Percentiles rank a stretch among this genome's conserved stretches.
phyloP scores from a whole-genome alignment of 2,329 filamentous ascomycete species.

The Penicillium sclerotigenum region DNA sequence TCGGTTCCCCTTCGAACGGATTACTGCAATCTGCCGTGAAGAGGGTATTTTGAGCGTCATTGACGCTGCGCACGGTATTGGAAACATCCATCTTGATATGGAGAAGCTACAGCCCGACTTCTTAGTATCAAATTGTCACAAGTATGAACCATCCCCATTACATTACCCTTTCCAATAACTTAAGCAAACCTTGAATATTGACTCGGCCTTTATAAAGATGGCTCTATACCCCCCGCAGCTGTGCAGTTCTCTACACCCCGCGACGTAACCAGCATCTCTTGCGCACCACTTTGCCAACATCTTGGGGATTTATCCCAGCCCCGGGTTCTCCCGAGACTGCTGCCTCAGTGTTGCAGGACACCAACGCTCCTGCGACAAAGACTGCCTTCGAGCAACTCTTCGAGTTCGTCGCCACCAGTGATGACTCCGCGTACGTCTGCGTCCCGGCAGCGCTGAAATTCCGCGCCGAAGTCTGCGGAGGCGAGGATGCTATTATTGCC shows the following conservation, averaged over 20 bases:
- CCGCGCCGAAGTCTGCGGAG: conserved; percentile 65
- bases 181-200: neutral
- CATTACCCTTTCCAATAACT: neutral
- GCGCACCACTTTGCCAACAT: conserved; percentile 72
- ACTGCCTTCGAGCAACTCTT: conserved; percentile 67
- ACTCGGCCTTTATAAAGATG: conserved; percentile 51
- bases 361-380: conserved; percentile 37
- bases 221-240: conserved; percentile 76
- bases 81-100: conserved; percentile 72
- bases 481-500: conserved; percentile 65
- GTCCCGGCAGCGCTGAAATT: conserved; percentile 69
- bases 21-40: conserved; percentile 63
- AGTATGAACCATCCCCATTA: conserved; percentile 40
- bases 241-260: conserved; percentile 78
- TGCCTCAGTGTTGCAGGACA: conserved; percentile 44
- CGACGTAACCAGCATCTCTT: conserved; percentile 71
- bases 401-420: conserved; percentile 72
- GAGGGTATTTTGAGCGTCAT: conserved; percentile 69
- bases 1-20: conserved; percentile 69
- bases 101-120: conserved; percentile 71
- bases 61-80: conserved; percentile 82
- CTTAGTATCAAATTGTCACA: conserved; percentile 82
- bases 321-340: conserved; percentile 41
- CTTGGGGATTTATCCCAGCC: conserved; percentile 66
- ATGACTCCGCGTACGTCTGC: conserved; percentile 69